A percentile compares a stretch with the other conserved stretches of the same genome.
phyloP scores from a whole-genome alignment of 2,329 filamentous ascomycete genomes.

The Colletotrichum somersetense region DNA sequence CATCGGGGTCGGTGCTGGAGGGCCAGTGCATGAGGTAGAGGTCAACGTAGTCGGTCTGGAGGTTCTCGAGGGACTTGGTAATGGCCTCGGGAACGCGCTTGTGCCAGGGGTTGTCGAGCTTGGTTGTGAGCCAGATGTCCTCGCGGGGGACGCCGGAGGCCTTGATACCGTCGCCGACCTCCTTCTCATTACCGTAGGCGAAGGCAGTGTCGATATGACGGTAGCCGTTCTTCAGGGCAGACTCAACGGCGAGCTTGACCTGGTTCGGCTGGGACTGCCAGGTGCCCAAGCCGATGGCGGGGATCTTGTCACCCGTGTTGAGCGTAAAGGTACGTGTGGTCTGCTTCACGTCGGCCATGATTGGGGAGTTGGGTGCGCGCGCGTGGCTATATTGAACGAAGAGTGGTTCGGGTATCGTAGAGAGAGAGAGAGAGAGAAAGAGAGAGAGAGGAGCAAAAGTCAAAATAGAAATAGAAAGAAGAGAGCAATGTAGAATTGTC shows the following conservation, averaged over 20 bases:
- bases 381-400: background rate
- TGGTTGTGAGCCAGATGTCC: slow-evolving; percentile 81
- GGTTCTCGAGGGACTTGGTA: slow-evolving; percentile 68
- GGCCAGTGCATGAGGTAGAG: slow-evolving; percentile 82
- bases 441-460: slow-evolving; percentile 6
- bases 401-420: slow-evolving; percentile 21
- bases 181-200: slow-evolving; percentile 81
- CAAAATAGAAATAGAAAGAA: background rate
- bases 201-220: slow-evolving; percentile 82
- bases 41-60: slow-evolving; percentile 76
- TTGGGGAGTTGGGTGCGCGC: background rate
- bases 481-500: slow-evolving; percentile 1
- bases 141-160: slow-evolving; percentile 73
- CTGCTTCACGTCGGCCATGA: slow-evolving; percentile 39
- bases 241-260: slow-evolving; percentile 78
- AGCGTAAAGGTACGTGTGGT: slow-evolving; percentile 70
- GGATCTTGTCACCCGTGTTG: slow-evolving; percentile 83
- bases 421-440: background rate
- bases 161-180: slow-evolving; percentile 75
- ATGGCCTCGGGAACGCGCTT: slow-evolving; percentile 75
- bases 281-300: slow-evolving; percentile 81
- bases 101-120: slow-evolving; percentile 86
- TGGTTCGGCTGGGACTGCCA: slow-evolving; percentile 81
- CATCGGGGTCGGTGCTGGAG: slow-evolving; percentile 70
- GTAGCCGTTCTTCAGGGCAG: slow-evolving; percentile 76